Percentiles rank a stretch among this genome's conserved stretches.
Conservation (phyloP, 768 basidiomycete genomes). For the Mycena polygramma region DNA sequence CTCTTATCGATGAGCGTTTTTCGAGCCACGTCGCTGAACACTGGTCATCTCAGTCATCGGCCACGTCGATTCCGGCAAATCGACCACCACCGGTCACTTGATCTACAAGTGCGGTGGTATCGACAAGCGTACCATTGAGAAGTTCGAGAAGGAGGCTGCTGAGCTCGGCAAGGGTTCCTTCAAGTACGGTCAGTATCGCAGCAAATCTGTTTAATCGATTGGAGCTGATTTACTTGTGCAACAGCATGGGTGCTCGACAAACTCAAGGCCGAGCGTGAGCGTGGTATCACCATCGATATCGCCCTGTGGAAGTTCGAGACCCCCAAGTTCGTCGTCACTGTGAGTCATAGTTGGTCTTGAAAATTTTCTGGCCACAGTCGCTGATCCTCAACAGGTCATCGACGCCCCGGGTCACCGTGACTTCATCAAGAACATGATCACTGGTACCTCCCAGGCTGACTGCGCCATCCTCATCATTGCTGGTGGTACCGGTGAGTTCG, state of each 20-base stretch:
- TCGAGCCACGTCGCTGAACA: constrained; percentile 35
- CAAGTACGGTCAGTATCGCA: constrained; percentile 84
- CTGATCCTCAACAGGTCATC: constrained; percentile 77
- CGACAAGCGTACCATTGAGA: constrained; percentile 99
- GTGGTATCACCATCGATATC: constrained; percentile 99
- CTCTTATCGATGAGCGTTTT: constrained; percentile 45
- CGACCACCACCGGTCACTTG: constrained; percentile 99
- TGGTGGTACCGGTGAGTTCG: constrained; percentile 99
- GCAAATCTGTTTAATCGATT: constrained; percentile 29
- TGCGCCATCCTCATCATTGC: constrained; percentile 99
- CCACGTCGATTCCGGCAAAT: constrained; percentile 99
- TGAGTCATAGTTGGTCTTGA: constrained; percentile 54
- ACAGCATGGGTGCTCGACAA: constrained; percentile 99
- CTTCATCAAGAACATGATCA: constrained; percentile 99
- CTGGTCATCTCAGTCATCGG: constrained; percentile 82
- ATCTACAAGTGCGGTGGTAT: constrained; percentile 99
- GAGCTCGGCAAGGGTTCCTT: constrained; percentile 99
- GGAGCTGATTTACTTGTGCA: constrained; percentile 45
- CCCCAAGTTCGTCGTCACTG: constrained; percentile 94
- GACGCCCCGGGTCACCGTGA: constrained; percentile 99
- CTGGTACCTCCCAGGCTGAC: constrained; percentile 99
- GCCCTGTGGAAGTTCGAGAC: constrained; percentile 99
- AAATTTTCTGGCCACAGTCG: constrained; percentile 26
- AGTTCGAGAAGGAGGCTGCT: constrained; percentile 99
- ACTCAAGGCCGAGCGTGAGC: constrained; percentile 99